Evolutionary conservation across 1,284 basidiomycete genomes (phyloP).

Genomic region (Crepidotus sp.): DNA sequence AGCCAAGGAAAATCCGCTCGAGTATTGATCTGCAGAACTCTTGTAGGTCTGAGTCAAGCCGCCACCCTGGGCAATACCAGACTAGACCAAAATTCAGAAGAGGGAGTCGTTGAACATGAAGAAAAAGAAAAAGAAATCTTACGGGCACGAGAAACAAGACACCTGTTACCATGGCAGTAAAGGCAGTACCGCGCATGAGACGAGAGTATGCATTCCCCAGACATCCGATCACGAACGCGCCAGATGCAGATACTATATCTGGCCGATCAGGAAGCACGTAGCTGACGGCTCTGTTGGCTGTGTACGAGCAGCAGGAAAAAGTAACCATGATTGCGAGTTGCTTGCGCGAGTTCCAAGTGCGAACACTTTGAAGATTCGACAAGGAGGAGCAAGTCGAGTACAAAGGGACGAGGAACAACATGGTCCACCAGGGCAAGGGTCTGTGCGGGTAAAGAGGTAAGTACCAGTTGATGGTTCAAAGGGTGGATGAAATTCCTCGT

Average conservation of each 20-base stretch:
- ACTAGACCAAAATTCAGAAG: conserved; percentile 33
- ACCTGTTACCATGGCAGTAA: conserved; percentile 84
- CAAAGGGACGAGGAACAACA: conserved; percentile 70
- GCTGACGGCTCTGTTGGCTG: conserved; percentile 55
- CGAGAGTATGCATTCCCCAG: conserved; percentile 78
- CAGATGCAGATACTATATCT: conserved; percentile 62
- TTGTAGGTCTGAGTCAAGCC: conserved; percentile 66
- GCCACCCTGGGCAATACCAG: conserved; percentile 79
- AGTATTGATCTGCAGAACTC: conserved; percentile 58
- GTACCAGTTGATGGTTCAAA: too few species aligned
- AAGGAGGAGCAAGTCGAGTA: conserved; percentile 76
- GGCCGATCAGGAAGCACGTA: conserved; percentile 40
- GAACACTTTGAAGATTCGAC: conserved; percentile 64
- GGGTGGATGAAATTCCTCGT: too few species aligned
- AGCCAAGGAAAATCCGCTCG: conserved; percentile 58
- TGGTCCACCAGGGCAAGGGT: conserved; percentile 67
- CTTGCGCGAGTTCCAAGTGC: conserved; percentile 14
- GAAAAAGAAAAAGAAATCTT: conserved; percentile 21
- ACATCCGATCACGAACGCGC: conserved; percentile 75
- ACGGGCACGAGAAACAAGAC: conserved; percentile 80
- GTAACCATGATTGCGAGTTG: conserved; percentile 73
- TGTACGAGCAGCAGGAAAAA: conserved; percentile 71
- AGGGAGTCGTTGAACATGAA: background rate
- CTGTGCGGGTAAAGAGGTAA: too few species aligned
- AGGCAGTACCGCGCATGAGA: conserved; percentile 70